Evolutionary conservation across 345 rosid genomes (phyloP).

Genomic region (Erodium maritimum): DNA sequence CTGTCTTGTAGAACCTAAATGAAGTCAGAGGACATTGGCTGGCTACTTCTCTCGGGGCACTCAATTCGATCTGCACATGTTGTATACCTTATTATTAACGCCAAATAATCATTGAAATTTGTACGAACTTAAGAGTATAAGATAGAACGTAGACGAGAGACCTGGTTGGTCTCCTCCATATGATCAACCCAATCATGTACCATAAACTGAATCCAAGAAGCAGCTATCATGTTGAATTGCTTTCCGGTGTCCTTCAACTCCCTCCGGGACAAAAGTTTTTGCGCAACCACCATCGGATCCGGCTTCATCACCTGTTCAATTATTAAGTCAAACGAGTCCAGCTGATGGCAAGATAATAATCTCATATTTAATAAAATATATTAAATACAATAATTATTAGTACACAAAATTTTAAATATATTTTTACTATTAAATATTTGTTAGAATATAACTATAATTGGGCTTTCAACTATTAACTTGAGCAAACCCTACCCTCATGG

Average conservation of each 20-base stretch:
- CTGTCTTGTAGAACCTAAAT: conserved; percentile 45
- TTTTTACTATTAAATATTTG: no score
- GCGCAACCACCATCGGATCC: conserved; percentile 56
- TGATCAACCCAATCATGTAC: conserved; percentile 87
- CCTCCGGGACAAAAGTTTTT: conserved; percentile 46
- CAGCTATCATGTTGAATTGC: conserved; percentile 66
- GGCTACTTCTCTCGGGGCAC: conserved; percentile 42
- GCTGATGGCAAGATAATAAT: no score
- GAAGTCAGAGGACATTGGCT: conserved; percentile 52
- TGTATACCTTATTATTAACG: not conserved
- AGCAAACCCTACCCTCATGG: no score
- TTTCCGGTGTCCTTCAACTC: conserved; percentile 43
- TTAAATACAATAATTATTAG: no score
- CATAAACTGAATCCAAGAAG: conserved; percentile 82
- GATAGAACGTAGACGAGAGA: not conserved
- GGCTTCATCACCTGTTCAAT: conserved; percentile 49
- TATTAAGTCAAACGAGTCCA: no score
- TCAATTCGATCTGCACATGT: conserved; percentile 38
- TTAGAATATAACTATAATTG: no score
- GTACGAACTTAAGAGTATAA: not conserved
- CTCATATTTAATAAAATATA: no score
- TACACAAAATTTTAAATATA: no score
- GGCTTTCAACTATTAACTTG: no score
- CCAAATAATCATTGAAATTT: no score
- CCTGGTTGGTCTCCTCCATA: conserved; percentile 64